Percentiles rank a stretch among this genome's conserved stretches.
Evolutionary conservation across 192 early-diverging fungal genomes (phyloP).

Genomic region (Endogone sp.): DNA sequence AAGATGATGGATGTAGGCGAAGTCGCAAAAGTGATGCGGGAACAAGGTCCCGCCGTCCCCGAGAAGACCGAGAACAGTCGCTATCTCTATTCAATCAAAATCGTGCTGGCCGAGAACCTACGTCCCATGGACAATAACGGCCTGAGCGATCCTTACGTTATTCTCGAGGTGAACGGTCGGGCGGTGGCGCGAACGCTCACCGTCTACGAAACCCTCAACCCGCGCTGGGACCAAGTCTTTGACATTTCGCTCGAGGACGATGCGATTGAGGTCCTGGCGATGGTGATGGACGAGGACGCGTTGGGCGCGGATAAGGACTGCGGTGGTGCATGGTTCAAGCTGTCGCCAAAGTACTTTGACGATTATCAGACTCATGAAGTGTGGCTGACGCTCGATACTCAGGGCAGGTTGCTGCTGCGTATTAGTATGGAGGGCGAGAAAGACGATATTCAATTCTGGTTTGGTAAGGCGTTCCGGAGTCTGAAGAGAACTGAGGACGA

Average conservation of each 20-base stretch:
- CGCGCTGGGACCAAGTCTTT: constrained; percentile 80
- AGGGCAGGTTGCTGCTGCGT: constrained; percentile 62
- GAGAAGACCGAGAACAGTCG: constrained; percentile 24
- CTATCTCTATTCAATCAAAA: constrained; percentile 64
- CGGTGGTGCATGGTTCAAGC: constrained; percentile 54
- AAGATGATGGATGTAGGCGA: constrained; percentile 54
- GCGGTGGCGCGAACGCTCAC: constrained; percentile 50
- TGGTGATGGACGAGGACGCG: constrained; percentile 53
- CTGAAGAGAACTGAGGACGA: constrained; percentile 66
- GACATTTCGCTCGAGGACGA: constrained; percentile 55
- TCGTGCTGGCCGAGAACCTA: constrained; percentile 64
- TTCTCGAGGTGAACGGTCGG: constrained; percentile 46
- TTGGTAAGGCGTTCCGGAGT: constrained; percentile 69
- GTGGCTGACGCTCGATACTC: constrained; percentile 61
- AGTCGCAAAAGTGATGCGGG: constrained; percentile 37
- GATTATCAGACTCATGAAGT: constrained; percentile 67
- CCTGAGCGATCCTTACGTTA: constrained; percentile 60
- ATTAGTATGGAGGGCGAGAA: constrained; percentile 76
- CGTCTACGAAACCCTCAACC: constrained; percentile 65
- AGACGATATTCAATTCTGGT: constrained; percentile 82
- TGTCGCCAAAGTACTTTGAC: constrained; percentile 49
- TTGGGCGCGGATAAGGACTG: constrained; percentile 54
- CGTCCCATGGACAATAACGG: constrained; percentile 57
- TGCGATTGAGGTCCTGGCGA: constrained; percentile 31
- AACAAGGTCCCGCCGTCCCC: constrained; percentile 19